Conservation (phyloP, 1,284 basidiomycete genomes). For the Microbotryum saponariae region DNA sequence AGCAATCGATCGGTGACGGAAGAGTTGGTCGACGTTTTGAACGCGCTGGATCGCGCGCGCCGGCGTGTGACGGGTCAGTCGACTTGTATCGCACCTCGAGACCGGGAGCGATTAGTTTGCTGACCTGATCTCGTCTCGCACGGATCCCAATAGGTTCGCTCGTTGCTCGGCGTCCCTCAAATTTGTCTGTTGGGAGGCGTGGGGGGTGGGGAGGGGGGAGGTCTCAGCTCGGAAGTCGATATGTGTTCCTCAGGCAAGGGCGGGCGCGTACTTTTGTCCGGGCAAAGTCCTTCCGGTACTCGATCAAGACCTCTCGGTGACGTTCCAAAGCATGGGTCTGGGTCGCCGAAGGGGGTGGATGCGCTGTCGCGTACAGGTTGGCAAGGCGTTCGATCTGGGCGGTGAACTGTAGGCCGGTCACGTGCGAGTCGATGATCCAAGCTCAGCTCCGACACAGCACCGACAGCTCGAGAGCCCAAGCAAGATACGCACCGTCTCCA, state of each 20-base stretch:
- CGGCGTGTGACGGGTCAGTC: not conserved
- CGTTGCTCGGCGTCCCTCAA: constrained; percentile 77
- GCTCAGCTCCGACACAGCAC: not conserved
- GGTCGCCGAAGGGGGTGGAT: constrained; percentile 67
- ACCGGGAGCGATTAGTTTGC: constrained; percentile 40
- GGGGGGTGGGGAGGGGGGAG: not conserved
- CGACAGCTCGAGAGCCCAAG: not conserved
- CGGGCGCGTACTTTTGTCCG: constrained; percentile 61
- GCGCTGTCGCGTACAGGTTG: constrained; percentile 19
- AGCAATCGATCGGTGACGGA: constrained; percentile 70
- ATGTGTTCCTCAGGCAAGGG: too few species aligned
- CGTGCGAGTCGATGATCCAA: not conserved
- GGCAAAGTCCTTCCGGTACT: constrained; percentile 72
- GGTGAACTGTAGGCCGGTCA: constrained; percentile 9
- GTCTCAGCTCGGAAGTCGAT: not conserved
- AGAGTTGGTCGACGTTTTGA: constrained; percentile 58
- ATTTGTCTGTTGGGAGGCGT: constrained; percentile 52
- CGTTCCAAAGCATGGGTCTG: constrained; percentile 83
- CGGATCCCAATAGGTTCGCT: constrained; percentile 78
- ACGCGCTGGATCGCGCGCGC: constrained; percentile 45
- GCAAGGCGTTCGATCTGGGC: constrained; percentile 25
- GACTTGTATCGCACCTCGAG: constrained; percentile 43
- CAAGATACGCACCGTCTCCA: constrained; percentile 63
- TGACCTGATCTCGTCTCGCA: constrained; percentile 89
- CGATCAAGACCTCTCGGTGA: constrained; percentile 81